Conservation (phyloP, 805 yeast species). For the Hemisphaericaspora nanyangensis region DNA sequence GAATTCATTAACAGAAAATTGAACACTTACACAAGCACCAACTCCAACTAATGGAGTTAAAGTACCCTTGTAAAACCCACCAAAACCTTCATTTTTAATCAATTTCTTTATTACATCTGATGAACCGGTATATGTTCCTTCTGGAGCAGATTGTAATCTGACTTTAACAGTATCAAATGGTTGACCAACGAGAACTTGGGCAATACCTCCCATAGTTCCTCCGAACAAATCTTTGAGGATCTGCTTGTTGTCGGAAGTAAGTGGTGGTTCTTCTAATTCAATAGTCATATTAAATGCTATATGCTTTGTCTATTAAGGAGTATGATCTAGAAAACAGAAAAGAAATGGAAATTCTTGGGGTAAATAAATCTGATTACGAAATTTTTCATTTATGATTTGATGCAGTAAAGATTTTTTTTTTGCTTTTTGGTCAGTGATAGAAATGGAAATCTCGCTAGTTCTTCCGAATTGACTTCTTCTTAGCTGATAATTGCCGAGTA, state of each 20-base stretch:
- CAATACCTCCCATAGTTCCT: slow-evolving; percentile 93
- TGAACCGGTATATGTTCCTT: slow-evolving; percentile 70
- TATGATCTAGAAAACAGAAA: not conserved
- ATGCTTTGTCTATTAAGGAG: too few relatives aligned
- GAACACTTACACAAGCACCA: slow-evolving; percentile 97
- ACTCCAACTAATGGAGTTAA: slow-evolving; percentile 49
- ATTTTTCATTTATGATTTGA: too few relatives aligned
- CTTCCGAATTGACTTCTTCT: too few relatives aligned
- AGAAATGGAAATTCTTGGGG: too few relatives aligned
- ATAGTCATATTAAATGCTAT: slow-evolving; percentile 27
- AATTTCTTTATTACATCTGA: slow-evolving; percentile 72
- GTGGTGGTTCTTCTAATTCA: slow-evolving; percentile 42
- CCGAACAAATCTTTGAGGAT: slow-evolving; percentile 79
- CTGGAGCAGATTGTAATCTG: slow-evolving; percentile 81
- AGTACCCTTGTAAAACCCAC: slow-evolving; percentile 44
- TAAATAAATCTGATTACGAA: too few relatives aligned
- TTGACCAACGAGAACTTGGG: slow-evolving; percentile 94
- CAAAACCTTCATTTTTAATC: slow-evolving; percentile 42
- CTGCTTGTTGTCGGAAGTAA: slow-evolving; percentile 30
- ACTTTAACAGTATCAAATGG: slow-evolving; percentile 96
- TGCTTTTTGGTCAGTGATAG: too few relatives aligned
- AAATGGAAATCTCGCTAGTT: too few relatives aligned
- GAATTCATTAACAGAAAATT: slow-evolving; percentile 90
- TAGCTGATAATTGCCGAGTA: too few relatives aligned
- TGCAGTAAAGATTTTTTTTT: too few relatives aligned